Conservation (phyloP, 1,139 yeast species). For the Saccharomyces hybrid region DNA sequence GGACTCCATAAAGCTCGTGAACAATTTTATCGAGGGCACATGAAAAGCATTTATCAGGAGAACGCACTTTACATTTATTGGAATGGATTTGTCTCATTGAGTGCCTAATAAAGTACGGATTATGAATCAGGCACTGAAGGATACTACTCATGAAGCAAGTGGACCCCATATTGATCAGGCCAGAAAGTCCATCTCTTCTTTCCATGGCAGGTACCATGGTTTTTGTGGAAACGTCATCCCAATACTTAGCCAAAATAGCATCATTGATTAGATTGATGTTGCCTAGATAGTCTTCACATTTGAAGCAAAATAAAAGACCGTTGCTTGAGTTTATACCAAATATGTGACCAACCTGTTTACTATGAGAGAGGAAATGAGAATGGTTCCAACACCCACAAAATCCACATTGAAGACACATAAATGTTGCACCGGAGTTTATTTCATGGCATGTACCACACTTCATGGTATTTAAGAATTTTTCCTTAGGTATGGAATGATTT, state of each 20-base stretch:
- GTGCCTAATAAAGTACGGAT: conserved; percentile 72
- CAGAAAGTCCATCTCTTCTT: conserved; percentile 71
- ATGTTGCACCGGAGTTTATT: conserved; percentile 42
- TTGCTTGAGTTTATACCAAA: conserved; percentile 46
- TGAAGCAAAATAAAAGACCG: conserved; percentile 67
- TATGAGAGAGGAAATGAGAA: conserved; percentile 57
- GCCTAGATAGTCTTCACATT: conserved; percentile 65
- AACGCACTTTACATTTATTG: conserved; percentile 21
- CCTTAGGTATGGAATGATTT: conserved; percentile 17
- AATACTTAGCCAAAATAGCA: conserved; percentile 20
- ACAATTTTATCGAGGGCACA: conserved; percentile 80
- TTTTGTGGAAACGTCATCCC: conserved; percentile 30
- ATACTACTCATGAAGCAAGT: conserved; percentile 94
- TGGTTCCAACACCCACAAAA: conserved; percentile 64
- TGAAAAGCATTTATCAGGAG: conserved; percentile 49
- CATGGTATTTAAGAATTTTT: conserved; percentile 19
- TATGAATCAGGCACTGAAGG: conserved; percentile 78
- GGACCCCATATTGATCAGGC: conserved; percentile 89
- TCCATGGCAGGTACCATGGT: conserved; percentile 47
- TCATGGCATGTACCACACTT: conserved; percentile 27
- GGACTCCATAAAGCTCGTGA: conserved; percentile 40
- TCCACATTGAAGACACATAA: conserved; percentile 78
- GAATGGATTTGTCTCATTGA: conserved; percentile 43
- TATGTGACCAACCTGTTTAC: conserved; percentile 54
- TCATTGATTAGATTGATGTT: conserved; percentile 34